A percentile compares a stretch with the other conserved stretches of the same genome.
Evolutionary conservation across 2,329 filamentous ascomycete genomes (phyloP).

Genomic region (Aspergillus neoniger): DNA sequence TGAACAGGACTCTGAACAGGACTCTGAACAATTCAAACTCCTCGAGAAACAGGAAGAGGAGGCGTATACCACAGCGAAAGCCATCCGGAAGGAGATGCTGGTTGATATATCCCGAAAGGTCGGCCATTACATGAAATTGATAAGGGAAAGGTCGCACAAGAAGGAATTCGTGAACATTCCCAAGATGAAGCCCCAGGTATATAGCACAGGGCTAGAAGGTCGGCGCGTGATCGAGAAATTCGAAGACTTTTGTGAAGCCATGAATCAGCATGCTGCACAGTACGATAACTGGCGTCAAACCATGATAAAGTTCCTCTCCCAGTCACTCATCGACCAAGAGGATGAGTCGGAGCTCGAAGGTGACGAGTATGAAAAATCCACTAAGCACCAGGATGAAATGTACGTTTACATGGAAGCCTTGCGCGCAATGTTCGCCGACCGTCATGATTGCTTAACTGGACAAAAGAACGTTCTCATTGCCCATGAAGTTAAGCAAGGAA

Average conservation of each 20-base stretch:
- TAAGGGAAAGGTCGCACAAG: conserved; percentile 56
- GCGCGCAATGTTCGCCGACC: conserved; percentile 74
- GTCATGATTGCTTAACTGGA: conserved; percentile 74
- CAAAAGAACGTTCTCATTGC: conserved; percentile 73
- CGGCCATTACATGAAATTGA: conserved; percentile 62
- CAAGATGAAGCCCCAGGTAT: conserved; percentile 55
- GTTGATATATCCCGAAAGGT: conserved; percentile 59
- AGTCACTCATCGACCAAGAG: conserved; percentile 81
- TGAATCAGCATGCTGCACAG: conserved; percentile 72
- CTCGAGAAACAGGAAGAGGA: conserved; percentile 71
- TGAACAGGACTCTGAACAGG: conserved; percentile 64
- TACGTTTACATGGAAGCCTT: conserved; percentile 82
- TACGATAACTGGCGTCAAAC: conserved; percentile 75
- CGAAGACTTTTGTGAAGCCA: conserved; percentile 62
- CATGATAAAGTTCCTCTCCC: conserved; percentile 70
- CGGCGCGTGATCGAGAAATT: conserved; percentile 66
- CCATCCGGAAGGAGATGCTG: conserved; percentile 76
- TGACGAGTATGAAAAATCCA: conserved; percentile 86
- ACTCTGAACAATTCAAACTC: conserved; percentile 65
- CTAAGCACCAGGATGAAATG: conserved; percentile 83
- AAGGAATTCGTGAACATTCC: conserved; percentile 66
- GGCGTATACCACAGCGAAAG: conserved; percentile 76
- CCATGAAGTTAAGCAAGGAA: conserved; percentile 68
- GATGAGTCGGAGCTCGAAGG: conserved; percentile 74
- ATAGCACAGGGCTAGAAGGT: conserved; percentile 71